Evolutionary conservation across 169 alveolate genomes (phyloP), one percentile per base, ranked within the genome.

Genomic region (Plasmodium billcollinsi): DNA sequence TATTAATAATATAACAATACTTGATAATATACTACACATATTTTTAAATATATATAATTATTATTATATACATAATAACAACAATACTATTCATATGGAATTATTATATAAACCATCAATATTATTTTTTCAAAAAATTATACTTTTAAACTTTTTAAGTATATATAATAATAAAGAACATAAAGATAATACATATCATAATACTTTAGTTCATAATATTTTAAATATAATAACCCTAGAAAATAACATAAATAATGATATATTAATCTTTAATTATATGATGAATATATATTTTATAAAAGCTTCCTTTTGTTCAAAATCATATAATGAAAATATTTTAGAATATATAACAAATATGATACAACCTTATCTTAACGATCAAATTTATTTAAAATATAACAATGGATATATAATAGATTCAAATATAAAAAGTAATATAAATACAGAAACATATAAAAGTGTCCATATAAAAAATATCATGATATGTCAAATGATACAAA

Each of bases 11-110:
- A 24, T 29, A 18, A 26, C 9, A 20, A 21, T 8, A n/a, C 52
- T 85, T 3, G 21, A 85, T 52, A 29, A 71, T 6, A 47, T 71
- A 59, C 50, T 85, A 26, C 50, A 73, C 43, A 63, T 5, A 8
- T 85, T 85, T 85, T 47, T 85, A 54, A 21, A n/a, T 33, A 70
- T 85, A 71, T 50, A 85, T 71, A 71, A 70, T 85, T 85, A 85
- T 47, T 71, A 80, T 49, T 29, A 45, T 66, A 5, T 39, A 39
- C 9, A 39, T 39, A 39, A 39, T 39, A 5, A 39, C 47, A 39
- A 39, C 9, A 39, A 39, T 39, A 5, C 11, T 39, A 67, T 61
- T 45, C 85, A n/a, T 20, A 9, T 45, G 29, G 66, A 14, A 70
- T 12, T 24, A 56, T 24, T 47, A 12, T 20, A 11, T 47, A 8